Evolutionary conservation across 257 asterid species (phyloP).

Genomic region (Osmanthus fragrans): DNA sequence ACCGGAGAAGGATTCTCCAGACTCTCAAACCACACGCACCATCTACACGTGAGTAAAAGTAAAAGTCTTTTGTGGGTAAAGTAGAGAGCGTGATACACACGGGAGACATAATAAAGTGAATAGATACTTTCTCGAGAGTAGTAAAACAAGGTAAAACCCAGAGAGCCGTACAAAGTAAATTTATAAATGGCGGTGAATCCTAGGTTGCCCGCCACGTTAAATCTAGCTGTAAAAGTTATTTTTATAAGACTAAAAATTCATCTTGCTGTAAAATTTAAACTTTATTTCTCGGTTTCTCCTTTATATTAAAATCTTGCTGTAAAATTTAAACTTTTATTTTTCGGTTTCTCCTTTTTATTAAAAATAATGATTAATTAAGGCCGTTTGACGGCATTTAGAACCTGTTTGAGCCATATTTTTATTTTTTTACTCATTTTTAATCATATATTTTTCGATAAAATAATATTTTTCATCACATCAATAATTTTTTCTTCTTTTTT

Average conservation of each 20-base stretch:
- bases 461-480: too few species aligned
- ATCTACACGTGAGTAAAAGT: conserved; percentile 6
- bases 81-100: conserved; percentile 16
- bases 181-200: conserved; percentile 58
- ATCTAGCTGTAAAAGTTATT: conserved; percentile 49
- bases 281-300: not conserved
- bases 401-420: too few species aligned
- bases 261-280: not conserved
- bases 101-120: conserved; percentile 20
- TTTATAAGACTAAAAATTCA: not conserved
- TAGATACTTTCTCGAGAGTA: conserved; percentile 31
- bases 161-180: conserved; percentile 50
- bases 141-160: conserved; percentile 56
- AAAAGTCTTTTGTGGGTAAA: not conserved
- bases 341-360: too few species aligned
- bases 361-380: too few species aligned
- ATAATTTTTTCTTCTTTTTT: too few species aligned
- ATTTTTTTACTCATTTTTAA: too few species aligned
- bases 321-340: not conserved
- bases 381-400: too few species aligned
- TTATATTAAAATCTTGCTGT: not conserved
- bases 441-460: too few species aligned
- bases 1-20: conserved; percentile 12
- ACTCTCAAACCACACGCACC: conserved; percentile 25
- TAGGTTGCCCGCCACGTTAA: conserved; percentile 79